Percentiles rank a stretch among this genome's conserved stretches.
These are phyloP conservation scores for Monilinia fructigena DNA, from an alignment of 2,329 filamentous ascomycete species.

Conservation along the genomic window DNA sequence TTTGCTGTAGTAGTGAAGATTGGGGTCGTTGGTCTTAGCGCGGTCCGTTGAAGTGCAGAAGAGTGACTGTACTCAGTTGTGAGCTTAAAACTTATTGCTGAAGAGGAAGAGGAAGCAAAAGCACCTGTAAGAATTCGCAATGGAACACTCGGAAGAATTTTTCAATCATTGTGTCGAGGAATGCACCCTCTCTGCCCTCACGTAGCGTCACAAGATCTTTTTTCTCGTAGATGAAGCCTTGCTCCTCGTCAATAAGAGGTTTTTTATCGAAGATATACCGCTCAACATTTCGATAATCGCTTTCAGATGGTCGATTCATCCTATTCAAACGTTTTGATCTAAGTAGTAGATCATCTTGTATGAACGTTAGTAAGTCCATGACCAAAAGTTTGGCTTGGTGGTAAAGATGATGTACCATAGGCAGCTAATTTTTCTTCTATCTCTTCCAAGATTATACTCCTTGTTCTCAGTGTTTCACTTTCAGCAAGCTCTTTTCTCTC, in stretches of 20 bases:
- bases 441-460: constrained; percentile 24
- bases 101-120: background rate
- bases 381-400: background rate
- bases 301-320: constrained; percentile 37
- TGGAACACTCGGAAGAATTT: constrained; percentile 30
- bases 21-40: constrained; percentile 7
- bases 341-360: constrained; percentile 7
- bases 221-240: constrained; percentile 41
- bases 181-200: constrained; percentile 43
- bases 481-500: constrained; percentile 9
- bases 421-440: constrained; percentile 26
- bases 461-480: background rate
- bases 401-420: constrained; percentile 17
- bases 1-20: constrained; percentile 20
- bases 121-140: constrained; percentile 19
- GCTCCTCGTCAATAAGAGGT: constrained; percentile 33
- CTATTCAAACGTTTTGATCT: constrained; percentile 29
- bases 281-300: constrained; percentile 41
- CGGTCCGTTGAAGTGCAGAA: constrained; percentile 24
- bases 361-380: background rate
- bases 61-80: constrained; percentile 11
- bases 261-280: constrained; percentile 35
- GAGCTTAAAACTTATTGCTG: background rate
- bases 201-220: constrained; percentile 45
- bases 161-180: constrained; percentile 43